A percentile compares a stretch with the other conserved stretches of the same genome.
phyloP scores from a whole-genome alignment of 2,329 filamentous ascomycete genomes.

The Eurotiales sp. region DNA sequence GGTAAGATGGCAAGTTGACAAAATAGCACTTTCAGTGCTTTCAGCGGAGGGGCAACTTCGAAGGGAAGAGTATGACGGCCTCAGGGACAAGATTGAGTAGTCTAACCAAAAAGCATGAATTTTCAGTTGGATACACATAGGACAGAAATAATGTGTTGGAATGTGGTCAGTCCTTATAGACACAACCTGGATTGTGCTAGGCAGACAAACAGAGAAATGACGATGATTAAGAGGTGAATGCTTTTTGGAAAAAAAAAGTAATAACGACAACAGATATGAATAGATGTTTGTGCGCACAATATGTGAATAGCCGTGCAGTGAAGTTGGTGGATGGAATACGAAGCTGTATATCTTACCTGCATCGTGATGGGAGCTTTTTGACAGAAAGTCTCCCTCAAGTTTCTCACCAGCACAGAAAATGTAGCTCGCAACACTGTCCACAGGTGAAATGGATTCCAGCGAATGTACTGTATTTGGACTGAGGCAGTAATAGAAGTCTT shows the following conservation, averaged over 20 bases:
- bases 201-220: neutral
- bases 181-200: neutral
- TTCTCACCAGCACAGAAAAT: neutral
- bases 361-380: neutral
- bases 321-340: neutral
- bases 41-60: neutral
- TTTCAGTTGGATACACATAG: neutral
- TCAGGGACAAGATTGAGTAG: neutral
- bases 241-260: no score
- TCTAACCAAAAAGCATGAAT: neutral
- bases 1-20: neutral
- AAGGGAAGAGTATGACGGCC: neutral
- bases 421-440: neutral
- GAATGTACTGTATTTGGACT: constrained; percentile 3
- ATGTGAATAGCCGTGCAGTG: no score
- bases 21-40: neutral
- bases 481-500: constrained; percentile 3
- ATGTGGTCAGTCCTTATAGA: neutral
- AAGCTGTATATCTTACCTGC: neutral
- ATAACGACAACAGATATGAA: no score
- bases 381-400: neutral
- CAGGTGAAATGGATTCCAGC: neutral
- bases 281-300: no score
- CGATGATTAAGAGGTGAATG: neutral
- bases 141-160: neutral